Conservation (phyloP, 2,329 filamentous ascomycete genomes). For the Coniella vitis region DNA sequence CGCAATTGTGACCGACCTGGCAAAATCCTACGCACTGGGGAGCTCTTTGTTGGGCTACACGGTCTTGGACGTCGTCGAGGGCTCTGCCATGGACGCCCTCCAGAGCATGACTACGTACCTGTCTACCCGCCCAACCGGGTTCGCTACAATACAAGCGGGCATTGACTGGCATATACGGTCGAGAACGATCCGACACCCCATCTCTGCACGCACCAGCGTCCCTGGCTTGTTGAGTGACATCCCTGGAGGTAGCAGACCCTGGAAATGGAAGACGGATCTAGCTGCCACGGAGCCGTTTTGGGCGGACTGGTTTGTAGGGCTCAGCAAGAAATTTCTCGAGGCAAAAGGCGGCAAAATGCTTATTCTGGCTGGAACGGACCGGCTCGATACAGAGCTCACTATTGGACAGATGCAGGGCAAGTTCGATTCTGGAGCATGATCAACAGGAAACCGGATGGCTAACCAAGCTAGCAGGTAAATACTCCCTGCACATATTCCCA, state of each 20-base stretch:
- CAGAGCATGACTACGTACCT: conserved; percentile 93
- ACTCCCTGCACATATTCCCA: conserved; percentile 88
- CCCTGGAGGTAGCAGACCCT: conserved; percentile 37
- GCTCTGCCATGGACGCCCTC: conserved; percentile 89
- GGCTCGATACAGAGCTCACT: conserved; percentile 83
- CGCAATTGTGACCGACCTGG: conserved; percentile 80
- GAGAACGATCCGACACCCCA: conserved; percentile 74
- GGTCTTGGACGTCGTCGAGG: conserved; percentile 92
- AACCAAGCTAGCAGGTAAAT: conserved; percentile 58
- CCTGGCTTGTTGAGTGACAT: conserved; percentile 61
- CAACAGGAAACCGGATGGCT: conserved; percentile 7
- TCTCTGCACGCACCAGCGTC: conserved; percentile 81
- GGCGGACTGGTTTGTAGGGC: conserved; percentile 85
- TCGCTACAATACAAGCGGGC: conserved; percentile 68
- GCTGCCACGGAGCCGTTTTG: conserved; percentile 81
- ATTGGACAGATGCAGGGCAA: conserved; percentile 95
- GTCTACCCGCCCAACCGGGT: conserved; percentile 69
- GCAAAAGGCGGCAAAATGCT: conserved; percentile 79
- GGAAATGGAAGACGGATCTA: conserved; percentile 83
- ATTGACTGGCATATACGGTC: conserved; percentile 94
- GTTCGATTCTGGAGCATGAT: conserved; percentile 16
- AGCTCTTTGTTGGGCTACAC: conserved; percentile 71
- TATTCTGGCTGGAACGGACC: conserved; percentile 80
- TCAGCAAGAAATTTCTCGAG: conserved; percentile 81
- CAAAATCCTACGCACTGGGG: conserved; percentile 60